phyloP scores from a whole-genome alignment of 352 stramenopile species.

The Globisporangium viniferum region DNA sequence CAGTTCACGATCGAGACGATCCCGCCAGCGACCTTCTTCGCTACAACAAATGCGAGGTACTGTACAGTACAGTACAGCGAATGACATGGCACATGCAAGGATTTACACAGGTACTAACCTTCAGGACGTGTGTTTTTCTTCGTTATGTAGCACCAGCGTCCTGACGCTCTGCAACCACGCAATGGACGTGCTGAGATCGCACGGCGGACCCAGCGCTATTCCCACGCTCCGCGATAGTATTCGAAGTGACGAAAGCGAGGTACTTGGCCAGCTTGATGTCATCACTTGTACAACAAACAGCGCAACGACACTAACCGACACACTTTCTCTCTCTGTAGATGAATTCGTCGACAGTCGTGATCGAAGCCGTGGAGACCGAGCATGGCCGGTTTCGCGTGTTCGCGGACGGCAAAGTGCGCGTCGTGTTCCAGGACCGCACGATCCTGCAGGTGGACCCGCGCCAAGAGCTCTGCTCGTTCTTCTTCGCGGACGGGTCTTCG shows the following conservation, averaged over 20 bases:
- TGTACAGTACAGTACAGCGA: background rate
- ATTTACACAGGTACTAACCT: too few relatives aligned
- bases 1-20: constrained; percentile 68
- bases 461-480: constrained; percentile 42
- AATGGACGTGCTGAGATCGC: constrained; percentile 8
- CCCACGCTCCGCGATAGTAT: background rate
- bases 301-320: background rate
- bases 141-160: constrained; percentile 1
- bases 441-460: constrained; percentile 55
- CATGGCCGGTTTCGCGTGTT: constrained; percentile 67
- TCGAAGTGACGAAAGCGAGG: constrained; percentile 1
- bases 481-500: constrained; percentile 42
- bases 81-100: background rate
- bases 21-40: constrained; percentile 25
- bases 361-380: constrained; percentile 44
- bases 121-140: background rate
- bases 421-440: constrained; percentile 66
- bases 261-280: background rate
- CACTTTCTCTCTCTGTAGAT: background rate
- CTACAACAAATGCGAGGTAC: background rate
- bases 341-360: constrained; percentile 7
- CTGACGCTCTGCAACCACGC: constrained; percentile 13
- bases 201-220: constrained; percentile 10
- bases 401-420: constrained; percentile 54
- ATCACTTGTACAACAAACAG: background rate